Conservation (phyloP, 2,329 filamentous ascomycete genomes). For the Sclerotiophoma versabilis region DNA sequence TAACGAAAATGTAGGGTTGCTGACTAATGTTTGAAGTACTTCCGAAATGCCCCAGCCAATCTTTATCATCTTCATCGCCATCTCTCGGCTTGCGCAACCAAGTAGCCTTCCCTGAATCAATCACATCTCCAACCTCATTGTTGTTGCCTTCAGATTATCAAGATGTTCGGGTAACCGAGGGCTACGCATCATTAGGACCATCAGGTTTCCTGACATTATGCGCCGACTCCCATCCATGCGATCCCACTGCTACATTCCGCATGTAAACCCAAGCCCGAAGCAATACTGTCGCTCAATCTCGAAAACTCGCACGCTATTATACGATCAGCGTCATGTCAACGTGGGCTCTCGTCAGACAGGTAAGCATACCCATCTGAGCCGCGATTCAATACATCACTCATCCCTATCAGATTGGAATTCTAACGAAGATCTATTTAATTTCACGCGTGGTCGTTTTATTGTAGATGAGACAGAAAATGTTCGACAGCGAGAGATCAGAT, state of each 20-base stretch:
- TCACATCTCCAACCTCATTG: too few species aligned
- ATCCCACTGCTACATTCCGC: neutral
- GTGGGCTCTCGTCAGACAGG: too few species aligned
- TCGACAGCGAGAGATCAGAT: slow-evolving; percentile 6
- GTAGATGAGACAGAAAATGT: slow-evolving; percentile 1
- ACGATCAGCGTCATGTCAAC: neutral
- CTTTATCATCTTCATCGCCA: too few species aligned
- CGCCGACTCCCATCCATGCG: too few species aligned
- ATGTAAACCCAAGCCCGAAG: neutral
- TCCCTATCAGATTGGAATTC: neutral
- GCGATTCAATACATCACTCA: neutral
- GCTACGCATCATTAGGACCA: too few species aligned
- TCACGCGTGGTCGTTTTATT: neutral
- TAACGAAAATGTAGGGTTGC: too few species aligned
- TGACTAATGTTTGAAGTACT: too few species aligned
- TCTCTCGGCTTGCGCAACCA: too few species aligned
- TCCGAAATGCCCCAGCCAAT: too few species aligned
- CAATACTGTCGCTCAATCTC: neutral
- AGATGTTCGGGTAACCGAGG: too few species aligned
- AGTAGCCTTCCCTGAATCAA: too few species aligned
- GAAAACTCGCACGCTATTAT: neutral
- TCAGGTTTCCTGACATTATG: too few species aligned
- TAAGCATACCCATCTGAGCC: neutral
- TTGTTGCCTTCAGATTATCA: neutral
- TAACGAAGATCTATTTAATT: neutral